Base-by-base conservation (phyloP, 2,329 filamentous ascomycete species). In the Ramichloridium luteum region DNA sequence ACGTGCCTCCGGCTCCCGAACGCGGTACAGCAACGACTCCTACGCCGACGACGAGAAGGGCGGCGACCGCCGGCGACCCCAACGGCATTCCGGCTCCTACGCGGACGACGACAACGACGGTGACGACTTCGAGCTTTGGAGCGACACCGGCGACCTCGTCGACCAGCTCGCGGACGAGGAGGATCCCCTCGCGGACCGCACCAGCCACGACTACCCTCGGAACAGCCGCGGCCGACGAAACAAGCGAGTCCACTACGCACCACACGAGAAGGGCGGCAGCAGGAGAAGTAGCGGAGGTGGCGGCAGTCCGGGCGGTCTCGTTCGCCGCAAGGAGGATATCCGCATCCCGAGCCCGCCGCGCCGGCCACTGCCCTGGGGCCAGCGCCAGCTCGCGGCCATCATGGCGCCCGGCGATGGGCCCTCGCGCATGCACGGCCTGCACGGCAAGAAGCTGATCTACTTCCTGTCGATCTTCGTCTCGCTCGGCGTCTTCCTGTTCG, bases 361-460 rank as follows among this genome's bases (percentile, higher is more conserved):
- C 28, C 70, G 70, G 45, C 70, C 61, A 39, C 74, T 85, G 40
- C 70, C 73, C 32, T 70, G 69, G 48, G 70, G 65, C 42, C 74
- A 86, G 57, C 78, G 75, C 53, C 58, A 81, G 44, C 61, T 96
- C 49, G 82, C 80, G 47, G 60, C 68, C 65, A 79, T 92, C 70
- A 94, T 98, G 86, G 76, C 84, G 39, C 71, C 72, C 46, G 76
- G 77, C 55, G 76, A 81, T 57, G 60, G 66, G 32, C 65, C 65
- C 43, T 71, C 76, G 54, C 76, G 80, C 55, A 78, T 84, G 51
- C 81, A 90, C 64, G 90, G 90, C 67, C 72, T 98, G 48, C 93
- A 92, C 50, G 90, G 90, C 64, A 93, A 92, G 67, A 77, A 88
- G 60, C 68, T 98, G 52, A 72, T 98, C 79, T 94, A 72, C 49